A percentile compares a stretch with the other conserved stretches of the same genome.
phyloP scores from a whole-genome alignment of 768 basidiomycete genomes.

The Suillus tomentosus region DNA sequence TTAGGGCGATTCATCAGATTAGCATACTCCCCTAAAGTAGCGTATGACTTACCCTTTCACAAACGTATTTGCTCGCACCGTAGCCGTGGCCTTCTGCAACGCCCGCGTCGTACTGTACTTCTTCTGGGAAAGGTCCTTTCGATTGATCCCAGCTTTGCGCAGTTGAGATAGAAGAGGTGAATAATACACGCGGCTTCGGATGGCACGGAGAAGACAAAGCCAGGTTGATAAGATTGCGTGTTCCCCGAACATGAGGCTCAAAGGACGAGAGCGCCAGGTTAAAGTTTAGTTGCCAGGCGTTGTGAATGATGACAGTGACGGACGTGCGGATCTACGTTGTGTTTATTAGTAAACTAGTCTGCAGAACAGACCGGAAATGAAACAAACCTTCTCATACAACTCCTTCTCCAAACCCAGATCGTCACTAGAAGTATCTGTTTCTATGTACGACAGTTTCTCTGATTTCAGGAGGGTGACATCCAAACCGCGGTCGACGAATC shows the following conservation, averaged over 20 bases:
- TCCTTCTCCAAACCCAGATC: constrained; percentile 32
- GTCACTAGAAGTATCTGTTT: constrained; percentile 32
- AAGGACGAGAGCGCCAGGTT: constrained; percentile 49
- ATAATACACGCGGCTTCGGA: constrained; percentile 33
- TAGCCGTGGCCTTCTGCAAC: constrained; percentile 36
- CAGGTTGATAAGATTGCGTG: constrained; percentile 40
- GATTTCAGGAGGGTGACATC: constrained; percentile 30
- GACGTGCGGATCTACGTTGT: constrained; percentile 33
- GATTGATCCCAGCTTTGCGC: constrained; percentile 11
- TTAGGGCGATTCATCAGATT: constrained; percentile 14
- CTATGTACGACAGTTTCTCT: constrained; percentile 36
- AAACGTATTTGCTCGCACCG: constrained; percentile 31
- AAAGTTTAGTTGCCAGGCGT: constrained; percentile 48
- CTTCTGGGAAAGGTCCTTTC: constrained; percentile 30
- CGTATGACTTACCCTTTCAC: not conserved
- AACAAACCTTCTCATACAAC: constrained; percentile 26
- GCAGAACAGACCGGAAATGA: not conserved
- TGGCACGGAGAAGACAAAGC: constrained; percentile 33
- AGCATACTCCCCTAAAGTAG: not conserved
- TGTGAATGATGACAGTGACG: constrained; percentile 41
- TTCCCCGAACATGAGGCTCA: constrained; percentile 42
- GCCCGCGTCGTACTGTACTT: constrained; percentile 22
- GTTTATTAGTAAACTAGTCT: not conserved
- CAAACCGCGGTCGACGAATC: constrained; percentile 36
- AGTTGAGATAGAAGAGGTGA: constrained; percentile 35